These are phyloP conservation scores for Cardiospermum halicacabum DNA, from an alignment of 345 rosid genomes.

Conservation along the genomic window DNA sequence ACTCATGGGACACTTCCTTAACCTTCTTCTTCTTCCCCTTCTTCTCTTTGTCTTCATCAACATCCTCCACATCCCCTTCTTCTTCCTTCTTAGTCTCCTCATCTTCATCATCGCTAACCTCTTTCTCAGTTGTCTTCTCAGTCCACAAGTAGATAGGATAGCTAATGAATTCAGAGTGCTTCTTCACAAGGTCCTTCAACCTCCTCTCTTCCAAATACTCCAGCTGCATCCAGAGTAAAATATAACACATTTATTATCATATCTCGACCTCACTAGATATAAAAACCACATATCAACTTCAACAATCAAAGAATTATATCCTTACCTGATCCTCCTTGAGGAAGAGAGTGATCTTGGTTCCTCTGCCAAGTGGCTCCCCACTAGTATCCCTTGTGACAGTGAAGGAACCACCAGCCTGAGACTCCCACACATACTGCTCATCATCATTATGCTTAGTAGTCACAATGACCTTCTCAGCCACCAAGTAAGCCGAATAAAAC, in stretches of 20 bases:
- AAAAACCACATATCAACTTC: too few relatives aligned
- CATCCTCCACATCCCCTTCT: slow-evolving; percentile 45
- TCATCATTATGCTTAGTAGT: slow-evolving; percentile 52
- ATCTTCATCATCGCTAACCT: slow-evolving; percentile 50
- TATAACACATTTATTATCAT: too few relatives aligned
- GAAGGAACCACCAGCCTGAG: slow-evolving; percentile 55
- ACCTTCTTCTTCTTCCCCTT: slow-evolving; percentile 49
- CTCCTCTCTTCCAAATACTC: slow-evolving; percentile 55
- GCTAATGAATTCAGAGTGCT: slow-evolving; percentile 58
- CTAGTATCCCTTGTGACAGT: slow-evolving; percentile 38
- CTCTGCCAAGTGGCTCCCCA: slow-evolving; percentile 55
- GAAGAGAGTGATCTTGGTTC: slow-evolving; percentile 46
- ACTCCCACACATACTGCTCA: slow-evolving; percentile 53
- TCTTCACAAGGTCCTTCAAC: slow-evolving; percentile 51
- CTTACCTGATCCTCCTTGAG: slow-evolving; percentile 56
- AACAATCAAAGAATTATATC: too few relatives aligned
- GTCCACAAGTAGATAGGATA: slow-evolving; percentile 52
- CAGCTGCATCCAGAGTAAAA: slow-evolving; percentile 17
- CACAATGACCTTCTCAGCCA: slow-evolving; percentile 48
- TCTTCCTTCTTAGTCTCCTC: slow-evolving; percentile 48
- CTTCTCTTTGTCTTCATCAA: slow-evolving; percentile 45
- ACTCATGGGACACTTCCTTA: slow-evolving; percentile 49
- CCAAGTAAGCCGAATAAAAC: slow-evolving; percentile 51
- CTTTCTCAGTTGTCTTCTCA: slow-evolving; percentile 49
- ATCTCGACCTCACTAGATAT: too few relatives aligned